Evolutionary conservation across 2,329 filamentous ascomycete genomes (phyloP).

Genomic region (Plectosphaerella plurivora): DNA sequence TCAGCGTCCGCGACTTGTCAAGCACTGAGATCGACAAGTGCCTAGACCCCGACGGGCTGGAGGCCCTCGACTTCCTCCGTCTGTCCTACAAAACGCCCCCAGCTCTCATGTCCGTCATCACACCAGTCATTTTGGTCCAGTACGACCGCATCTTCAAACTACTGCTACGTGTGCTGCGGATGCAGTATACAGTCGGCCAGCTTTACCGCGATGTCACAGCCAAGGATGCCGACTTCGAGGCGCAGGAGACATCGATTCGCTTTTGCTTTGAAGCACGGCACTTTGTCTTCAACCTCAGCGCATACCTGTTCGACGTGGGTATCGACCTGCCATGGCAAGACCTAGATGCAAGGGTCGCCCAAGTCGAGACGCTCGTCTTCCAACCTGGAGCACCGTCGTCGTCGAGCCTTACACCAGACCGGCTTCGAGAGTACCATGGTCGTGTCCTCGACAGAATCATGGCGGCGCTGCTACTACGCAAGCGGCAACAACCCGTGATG

Average conservation of each 20-base stretch:
- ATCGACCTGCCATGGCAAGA: constrained; percentile 68
- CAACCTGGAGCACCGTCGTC: constrained; percentile 32
- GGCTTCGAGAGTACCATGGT: constrained; percentile 67
- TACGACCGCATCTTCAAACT: constrained; percentile 85
- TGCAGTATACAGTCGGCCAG: constrained; percentile 70
- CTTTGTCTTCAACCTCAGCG: constrained; percentile 67
- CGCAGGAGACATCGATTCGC: constrained; percentile 31
- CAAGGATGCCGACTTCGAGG: constrained; percentile 17
- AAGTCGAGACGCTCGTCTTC: constrained; percentile 53
- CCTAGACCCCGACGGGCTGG: constrained; percentile 75
- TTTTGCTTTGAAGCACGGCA: constrained; percentile 77
- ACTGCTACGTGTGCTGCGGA: constrained; percentile 70
- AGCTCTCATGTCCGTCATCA: constrained; percentile 70
- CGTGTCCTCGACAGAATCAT: constrained; percentile 71
- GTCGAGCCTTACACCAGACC: constrained; percentile 57
- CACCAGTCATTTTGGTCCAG: constrained; percentile 62
- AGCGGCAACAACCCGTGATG: constrained; percentile 69
- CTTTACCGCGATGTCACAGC: constrained; percentile 55
- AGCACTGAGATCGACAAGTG: constrained; percentile 76
- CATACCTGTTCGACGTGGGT: constrained; percentile 77
- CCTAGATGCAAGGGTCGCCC: constrained; percentile 63
- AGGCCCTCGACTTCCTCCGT: constrained; percentile 89
- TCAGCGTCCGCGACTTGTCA: constrained; percentile 77
- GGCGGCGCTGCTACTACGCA: constrained; percentile 67
- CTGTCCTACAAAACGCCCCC: constrained; percentile 77